phyloP scores from a whole-genome alignment of 192 early-diverging fungal species.

The Piromyces finnis region DNA sequence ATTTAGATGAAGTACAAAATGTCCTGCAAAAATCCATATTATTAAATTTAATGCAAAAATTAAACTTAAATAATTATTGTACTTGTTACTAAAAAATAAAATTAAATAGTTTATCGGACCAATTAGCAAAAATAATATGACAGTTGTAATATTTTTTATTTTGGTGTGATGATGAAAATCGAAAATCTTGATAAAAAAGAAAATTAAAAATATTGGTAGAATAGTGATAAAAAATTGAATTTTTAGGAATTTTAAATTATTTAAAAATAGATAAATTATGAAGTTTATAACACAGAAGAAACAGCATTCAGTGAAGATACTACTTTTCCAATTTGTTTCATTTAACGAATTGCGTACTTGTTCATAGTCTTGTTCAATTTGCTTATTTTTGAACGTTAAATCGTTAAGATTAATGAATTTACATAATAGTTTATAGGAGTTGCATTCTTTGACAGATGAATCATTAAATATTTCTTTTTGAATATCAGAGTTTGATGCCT shows the following conservation, averaged over 20 bases:
- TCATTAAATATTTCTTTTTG: background rate
- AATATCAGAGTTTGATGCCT: background rate
- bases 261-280: background rate
- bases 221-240: background rate
- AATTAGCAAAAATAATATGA: background rate
- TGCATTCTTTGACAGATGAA: background rate
- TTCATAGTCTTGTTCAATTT: background rate
- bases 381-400: background rate
- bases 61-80: background rate
- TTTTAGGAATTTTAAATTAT: background rate
- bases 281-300: background rate
- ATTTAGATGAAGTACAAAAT: background rate
- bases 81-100: background rate
- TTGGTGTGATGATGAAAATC: background rate
- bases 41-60: background rate
- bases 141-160: background rate
- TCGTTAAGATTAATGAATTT: background rate
- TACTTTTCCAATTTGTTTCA: background rate
- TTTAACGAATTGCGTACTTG: background rate
- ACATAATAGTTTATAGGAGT: background rate
- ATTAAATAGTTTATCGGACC: background rate
- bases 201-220: background rate
- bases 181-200: background rate
- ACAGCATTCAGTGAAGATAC: background rate
- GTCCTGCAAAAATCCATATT: background rate